Base-by-base conservation (phyloP, 805 yeast species). In the Starmerella floris region DNA sequence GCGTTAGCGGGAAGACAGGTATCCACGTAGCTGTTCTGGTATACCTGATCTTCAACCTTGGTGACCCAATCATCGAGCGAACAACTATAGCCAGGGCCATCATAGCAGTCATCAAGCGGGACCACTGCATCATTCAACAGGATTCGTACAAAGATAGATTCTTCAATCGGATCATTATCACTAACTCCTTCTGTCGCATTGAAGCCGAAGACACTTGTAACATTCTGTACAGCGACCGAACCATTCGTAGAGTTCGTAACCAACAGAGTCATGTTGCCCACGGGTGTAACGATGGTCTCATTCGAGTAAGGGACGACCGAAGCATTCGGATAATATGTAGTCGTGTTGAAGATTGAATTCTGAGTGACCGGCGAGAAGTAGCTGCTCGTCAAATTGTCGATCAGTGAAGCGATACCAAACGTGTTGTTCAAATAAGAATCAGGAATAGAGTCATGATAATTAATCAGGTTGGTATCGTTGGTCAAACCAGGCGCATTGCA, bases 21-120 rank as follows among this genome's bases (percentile, higher is more conserved):
- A 31, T 41, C 28, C 20, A 17, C 35, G 40, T 20, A 46, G 45
- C 37, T 46, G 43, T 46, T 27, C 22, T 21, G 27, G 22, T 30
- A 16, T 9, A 19, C 40, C 30, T 31, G 38, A 21, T 38, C 21
- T 8, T 33, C 42, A 17, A 44, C 35, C 28, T 47, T 37, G 21
- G 26, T 23, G 8, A 41, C 41, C 45, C 45, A 68, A 40, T 58
- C 57, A 23, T 52, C 57, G 41, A 62, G 56, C 45, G 64, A 61
- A 56, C 77, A 66, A 30, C 70, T 62, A 55, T 64, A 71, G 1
- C 76, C 76, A 9, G 79, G 79, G 3, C 79, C 79, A 34, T 61
- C 56, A 33, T 64, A 61, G 55, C 78, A 73, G 30, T 55, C 51
- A 20, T 66, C 65, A 27, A 70, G 53, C 23, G 78, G 77, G 37